A percentile compares a stretch with the other conserved stretches of the same genome.
phyloP scores from a whole-genome alignment of 2,329 filamentous ascomycete species.

The Fusarium acutatum region DNA sequence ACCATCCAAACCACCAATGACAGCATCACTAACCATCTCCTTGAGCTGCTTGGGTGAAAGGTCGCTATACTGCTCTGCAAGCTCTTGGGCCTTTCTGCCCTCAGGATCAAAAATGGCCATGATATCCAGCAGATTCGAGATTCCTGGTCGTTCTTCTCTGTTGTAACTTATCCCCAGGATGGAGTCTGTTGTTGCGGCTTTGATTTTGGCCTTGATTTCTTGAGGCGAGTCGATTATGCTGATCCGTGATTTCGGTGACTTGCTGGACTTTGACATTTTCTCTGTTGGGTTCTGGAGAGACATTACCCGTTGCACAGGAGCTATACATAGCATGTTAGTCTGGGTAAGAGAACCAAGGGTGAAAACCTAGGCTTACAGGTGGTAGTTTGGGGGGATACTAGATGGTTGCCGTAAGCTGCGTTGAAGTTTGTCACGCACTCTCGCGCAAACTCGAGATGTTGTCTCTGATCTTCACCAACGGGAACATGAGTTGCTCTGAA shows the following conservation, averaged over 20 bases:
- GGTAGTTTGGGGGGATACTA: slow-evolving; percentile 75
- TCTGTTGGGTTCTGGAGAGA: slow-evolving; percentile 78
- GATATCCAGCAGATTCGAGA: slow-evolving; percentile 87
- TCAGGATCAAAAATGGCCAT: slow-evolving; percentile 71
- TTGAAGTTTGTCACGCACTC: slow-evolving; percentile 91
- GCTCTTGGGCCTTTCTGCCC: slow-evolving; percentile 49
- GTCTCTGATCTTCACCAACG: slow-evolving; percentile 93
- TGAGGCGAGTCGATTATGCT: slow-evolving; percentile 76
- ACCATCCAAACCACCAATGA: slow-evolving; percentile 61
- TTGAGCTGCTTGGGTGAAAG: slow-evolving; percentile 52
- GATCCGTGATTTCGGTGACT: slow-evolving; percentile 77
- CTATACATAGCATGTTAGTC: slow-evolving; percentile 48
- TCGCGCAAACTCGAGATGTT: slow-evolving; percentile 93
- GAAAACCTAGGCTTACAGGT: slow-evolving; percentile 62
- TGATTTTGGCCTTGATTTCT: slow-evolving; percentile 75
- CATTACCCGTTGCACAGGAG: slow-evolving; percentile 88
- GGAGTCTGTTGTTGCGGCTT: slow-evolving; percentile 79
- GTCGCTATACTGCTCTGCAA: slow-evolving; percentile 51
- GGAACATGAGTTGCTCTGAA: slow-evolving; percentile 87
- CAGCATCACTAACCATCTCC: slow-evolving; percentile 65
- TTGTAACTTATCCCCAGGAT: slow-evolving; percentile 75
- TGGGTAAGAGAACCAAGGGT: background rate
- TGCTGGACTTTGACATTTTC: slow-evolving; percentile 96
- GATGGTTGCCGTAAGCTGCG: slow-evolving; percentile 69
- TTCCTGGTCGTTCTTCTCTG: slow-evolving; percentile 73